phyloP scores from a whole-genome alignment of 1,284 basidiomycete genomes.

The Irpex sp. region DNA sequence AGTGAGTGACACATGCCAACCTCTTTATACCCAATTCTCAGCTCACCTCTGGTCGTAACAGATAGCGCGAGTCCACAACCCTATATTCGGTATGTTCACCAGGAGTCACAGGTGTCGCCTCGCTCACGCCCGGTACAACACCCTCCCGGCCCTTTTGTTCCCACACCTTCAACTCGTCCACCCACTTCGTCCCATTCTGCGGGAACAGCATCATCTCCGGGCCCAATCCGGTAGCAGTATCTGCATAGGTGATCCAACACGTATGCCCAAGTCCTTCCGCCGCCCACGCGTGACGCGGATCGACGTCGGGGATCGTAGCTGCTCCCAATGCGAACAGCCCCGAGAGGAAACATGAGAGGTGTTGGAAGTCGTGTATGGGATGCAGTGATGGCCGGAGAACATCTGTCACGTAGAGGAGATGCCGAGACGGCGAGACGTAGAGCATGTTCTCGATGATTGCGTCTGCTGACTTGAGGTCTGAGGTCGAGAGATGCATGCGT shows the following conservation, averaged over 20 bases:
- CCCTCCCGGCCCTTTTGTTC: conserved; percentile 34
- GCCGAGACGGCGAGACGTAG: conserved; percentile 60
- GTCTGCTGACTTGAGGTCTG: conserved; percentile 60
- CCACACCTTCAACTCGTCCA: conserved; percentile 52
- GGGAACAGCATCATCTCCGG: conserved; percentile 47
- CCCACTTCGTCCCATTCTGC: conserved; percentile 34
- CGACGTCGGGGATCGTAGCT: conserved; percentile 48
- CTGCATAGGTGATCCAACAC: conserved; percentile 64
- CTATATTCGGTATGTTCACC: conserved; percentile 22
- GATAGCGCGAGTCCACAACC: conserved; percentile 24
- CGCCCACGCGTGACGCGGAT: conserved; percentile 54
- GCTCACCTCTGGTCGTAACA: conserved; percentile 20
- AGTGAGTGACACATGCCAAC: neutral
- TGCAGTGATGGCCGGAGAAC: conserved; percentile 17
- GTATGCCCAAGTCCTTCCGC: conserved; percentile 66
- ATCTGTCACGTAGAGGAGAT: conserved; percentile 52
- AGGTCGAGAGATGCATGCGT: neutral
- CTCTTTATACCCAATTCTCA: neutral
- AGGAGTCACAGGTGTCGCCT: conserved; percentile 27
- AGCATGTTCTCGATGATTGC: conserved; percentile 63
- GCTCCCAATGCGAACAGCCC: conserved; percentile 74
- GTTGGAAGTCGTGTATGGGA: conserved; percentile 40
- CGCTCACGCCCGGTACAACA: conserved; percentile 52
- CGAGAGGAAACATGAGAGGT: conserved; percentile 76
- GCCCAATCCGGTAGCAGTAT: conserved; percentile 56